Evolutionary conservation across 139 green algal genomes (phyloP), one percentile per base, ranked within the genome.

Genomic region (Mesotaenium endlicherianum): DNA sequence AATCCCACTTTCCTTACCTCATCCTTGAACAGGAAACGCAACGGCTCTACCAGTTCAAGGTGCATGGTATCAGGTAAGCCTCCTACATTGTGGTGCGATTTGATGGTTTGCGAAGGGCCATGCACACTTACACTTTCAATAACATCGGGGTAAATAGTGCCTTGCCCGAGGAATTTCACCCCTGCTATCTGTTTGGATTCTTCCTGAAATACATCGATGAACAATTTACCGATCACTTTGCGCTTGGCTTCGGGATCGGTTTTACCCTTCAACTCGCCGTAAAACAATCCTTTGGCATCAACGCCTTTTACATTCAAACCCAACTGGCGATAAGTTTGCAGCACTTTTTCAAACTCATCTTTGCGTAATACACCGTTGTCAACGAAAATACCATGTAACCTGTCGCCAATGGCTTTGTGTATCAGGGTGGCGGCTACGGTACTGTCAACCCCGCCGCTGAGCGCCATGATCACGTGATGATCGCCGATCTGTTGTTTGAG

Each of bases 11-110:
- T 75, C 26, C 58, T 11, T 6, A 85, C 80, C 87, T 97, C 93
- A 55, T 97, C 95, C 92, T 99, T 99, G 92, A 99, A 99, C 17
- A 99, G 94, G 90, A 95, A 93, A 1, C 92, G 84, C 84, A 99
- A 92, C 26, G 96, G 96, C 92, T 99, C 96, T 2, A 98, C 94
- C 38, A 99, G 94, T 47, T 93, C 91, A 84, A 99, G 98, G 79
- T 95, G 89, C 59, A 99, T 89, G 86, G 98, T 92, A 87, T 98
- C 94, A 6, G 96, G 96, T 82, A 99, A 90, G 20, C 96, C 96
- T n/a, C 96, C 96, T 55, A 99, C 96, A 89, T 99, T 99, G 92
- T 99, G 96, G 88, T 99, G 96, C 71, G 87, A 94, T 92, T 99
- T 99, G 92, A 99, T 99, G 53, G 92, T 98, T 92, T 98, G 95